phyloP scores from a whole-genome alignment of 1,284 basidiomycete species.

The Cryptococcus sp. region DNA sequence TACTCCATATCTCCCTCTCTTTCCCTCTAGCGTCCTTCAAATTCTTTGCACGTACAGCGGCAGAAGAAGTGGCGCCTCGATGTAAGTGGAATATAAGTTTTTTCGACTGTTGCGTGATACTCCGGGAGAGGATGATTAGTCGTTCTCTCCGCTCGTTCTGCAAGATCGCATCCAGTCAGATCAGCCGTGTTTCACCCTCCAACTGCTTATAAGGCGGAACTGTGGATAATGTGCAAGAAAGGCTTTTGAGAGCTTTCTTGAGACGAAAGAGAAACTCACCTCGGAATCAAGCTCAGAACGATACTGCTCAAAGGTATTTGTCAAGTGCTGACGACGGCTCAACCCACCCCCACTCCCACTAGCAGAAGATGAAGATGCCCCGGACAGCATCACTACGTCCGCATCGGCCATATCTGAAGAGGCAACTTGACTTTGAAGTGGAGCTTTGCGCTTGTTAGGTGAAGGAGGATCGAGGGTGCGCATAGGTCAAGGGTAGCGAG shows the following conservation, averaged over 20 bases:
- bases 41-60: conserved; percentile 31
- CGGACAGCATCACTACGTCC: conserved; percentile 7
- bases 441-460: not conserved
- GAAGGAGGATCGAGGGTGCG: not conserved
- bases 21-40: conserved; percentile 63
- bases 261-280: conserved; percentile 25
- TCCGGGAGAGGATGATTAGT: conserved; percentile 60
- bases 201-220: too few relatives aligned
- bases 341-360: not conserved
- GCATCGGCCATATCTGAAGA: conserved; percentile 8
- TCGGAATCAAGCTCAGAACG: conserved; percentile 46
- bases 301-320: conserved; percentile 46
- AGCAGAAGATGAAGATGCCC: not conserved
- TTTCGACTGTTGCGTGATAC: conserved; percentile 90
- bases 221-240: too few relatives aligned
- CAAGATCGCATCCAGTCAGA: not conserved
- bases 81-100: conserved; percentile 93
- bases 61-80: conserved; percentile 59
- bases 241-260: not conserved
- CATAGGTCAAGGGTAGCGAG: not conserved
- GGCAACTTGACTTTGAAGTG: not conserved
- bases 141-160: conserved; percentile 53
- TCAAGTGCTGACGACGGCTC: conserved; percentile 38
- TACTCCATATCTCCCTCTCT: conserved; percentile 66
- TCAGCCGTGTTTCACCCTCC: conserved; percentile 1